Evolutionary conservation across 257 asterid genomes (phyloP).

Genomic region (Nemophila menziesii): DNA sequence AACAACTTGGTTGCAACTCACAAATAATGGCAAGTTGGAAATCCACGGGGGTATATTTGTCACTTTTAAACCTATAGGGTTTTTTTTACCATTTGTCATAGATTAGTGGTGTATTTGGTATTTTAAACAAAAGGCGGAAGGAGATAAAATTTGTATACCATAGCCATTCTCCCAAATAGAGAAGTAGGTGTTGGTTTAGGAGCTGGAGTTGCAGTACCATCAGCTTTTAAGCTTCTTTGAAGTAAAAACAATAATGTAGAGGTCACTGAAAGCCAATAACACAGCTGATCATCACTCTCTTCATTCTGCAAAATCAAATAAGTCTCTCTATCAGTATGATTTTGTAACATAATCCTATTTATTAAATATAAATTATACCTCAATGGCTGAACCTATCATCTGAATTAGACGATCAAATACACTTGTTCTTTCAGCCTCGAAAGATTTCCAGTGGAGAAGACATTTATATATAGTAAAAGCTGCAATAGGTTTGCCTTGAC

Average conservation of each 20-base stretch:
- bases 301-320: constrained; percentile 59
- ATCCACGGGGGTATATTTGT: no score
- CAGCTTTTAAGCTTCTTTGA: constrained; percentile 82
- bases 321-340: constrained; percentile 2
- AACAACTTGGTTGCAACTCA: no score
- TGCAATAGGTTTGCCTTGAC: constrained; percentile 97
- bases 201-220: constrained; percentile 56
- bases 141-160: constrained; percentile 41
- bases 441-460: constrained; percentile 97
- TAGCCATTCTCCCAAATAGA: constrained; percentile 94
- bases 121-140: background rate
- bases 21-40: no score
- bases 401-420: constrained; percentile 96
- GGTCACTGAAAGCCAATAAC: constrained; percentile 94
- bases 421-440: constrained; percentile 97
- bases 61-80: no score
- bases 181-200: constrained; percentile 75
- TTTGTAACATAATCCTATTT: background rate
- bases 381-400: constrained; percentile 95
- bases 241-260: constrained; percentile 83
- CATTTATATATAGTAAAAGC: constrained; percentile 96
- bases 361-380: constrained; percentile 29
- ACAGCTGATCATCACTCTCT: constrained; percentile 79
- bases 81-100: no score
- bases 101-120: no score